Evolutionary conservation across 2,329 filamentous ascomycete species (phyloP), one percentile per base, ranked within the genome.

Genomic region (Fusarium dlaminii): DNA sequence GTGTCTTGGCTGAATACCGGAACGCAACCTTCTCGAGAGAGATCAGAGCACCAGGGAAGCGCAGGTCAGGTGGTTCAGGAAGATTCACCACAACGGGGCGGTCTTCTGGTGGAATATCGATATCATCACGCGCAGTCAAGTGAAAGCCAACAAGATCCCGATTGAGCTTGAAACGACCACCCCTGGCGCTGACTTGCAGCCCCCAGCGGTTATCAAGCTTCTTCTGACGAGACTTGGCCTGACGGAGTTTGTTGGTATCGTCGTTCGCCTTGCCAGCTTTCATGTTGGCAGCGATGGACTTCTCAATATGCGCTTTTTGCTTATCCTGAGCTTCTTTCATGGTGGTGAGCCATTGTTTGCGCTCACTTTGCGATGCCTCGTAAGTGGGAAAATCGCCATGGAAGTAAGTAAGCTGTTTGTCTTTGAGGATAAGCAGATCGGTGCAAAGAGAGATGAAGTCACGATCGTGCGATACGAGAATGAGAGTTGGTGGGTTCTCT

Each of bases 291-390:
- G 89, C 87, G 57, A 97, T 94, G 1, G 91, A 93, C 75, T 93
- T 90, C 81, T 96, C 91, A 70, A 97, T 93, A 77, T 96, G 93
- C 7, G 92, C 90, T 63, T 91, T 92, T 80, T 97, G 93, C 79
- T 90, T 91, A 62, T 96, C 93, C 79, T 96, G 92, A 0, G 94
- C 93, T 29, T 94, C 93, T 77, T 93, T 93, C 92, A 96, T 93
- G 74, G 91, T 91, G 22, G 86, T 88, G 74, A 95, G 86, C 80
- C 93, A 90, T 17, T 90, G 84, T 57, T 90, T 92, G 68, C 92
- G 90, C 80, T 92, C 93, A 61, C 90, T 86, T 48, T 90, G 88
- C 3, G 93, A 89, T 4, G 87, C 83, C 77, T 96, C 93, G 80
- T 94, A 97, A 1, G 90, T 88, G 1, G 90, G 87, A 1, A 97